Evolutionary conservation across 2,329 filamentous ascomycete species (phyloP), one percentile per base, ranked within the genome.

Genomic region (Dothideomycetes sp.): DNA sequence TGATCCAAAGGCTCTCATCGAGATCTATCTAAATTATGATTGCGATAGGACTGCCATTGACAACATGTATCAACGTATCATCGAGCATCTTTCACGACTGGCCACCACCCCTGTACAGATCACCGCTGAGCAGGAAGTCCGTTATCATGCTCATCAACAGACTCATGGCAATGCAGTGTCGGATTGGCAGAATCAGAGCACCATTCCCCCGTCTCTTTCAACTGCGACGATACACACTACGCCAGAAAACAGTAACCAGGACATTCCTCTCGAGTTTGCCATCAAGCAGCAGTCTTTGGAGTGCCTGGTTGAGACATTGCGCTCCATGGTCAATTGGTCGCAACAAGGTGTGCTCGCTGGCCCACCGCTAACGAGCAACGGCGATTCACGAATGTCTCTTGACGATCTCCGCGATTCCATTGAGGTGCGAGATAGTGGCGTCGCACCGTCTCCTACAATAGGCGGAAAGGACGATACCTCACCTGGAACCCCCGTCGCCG

Each of bases 11-110:
- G 88, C 86, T 0, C 61, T 98, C 36, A 91, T 98, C 12, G 91
- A 98, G 61, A 81, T 88, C 11, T 98, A 98, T 60, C 74, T 98
- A 46, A 98, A 98, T 61, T 98, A 98, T 56, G 91, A 98, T 58
- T 98, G 91, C 63, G 93, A 96, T 54, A 75, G 89, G 44, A 87
- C 86, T 31, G 78, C 79, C 8, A 76, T 96, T 44, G 89, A 96
- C 63, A 98, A 98, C 60, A 91, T 96, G 61, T 98, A 94, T 59
- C 91, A 98, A 61, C 70, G 75, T 50, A 80, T 96, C 39, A 88
- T 98, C 36, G 93, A 98, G 58, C 87, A 96, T 60, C 67, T 98
- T 14, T 91, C 89, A 22, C 82, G 81, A 51, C 83, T 94, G 51
- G 84, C 87, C 2, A 91, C 83, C 38, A 73, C 79, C 8, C 80